Evolutionary conservation across 371 early-diverging fungal genomes (phyloP).

Genomic region (Fennellomyces sp.): DNA sequence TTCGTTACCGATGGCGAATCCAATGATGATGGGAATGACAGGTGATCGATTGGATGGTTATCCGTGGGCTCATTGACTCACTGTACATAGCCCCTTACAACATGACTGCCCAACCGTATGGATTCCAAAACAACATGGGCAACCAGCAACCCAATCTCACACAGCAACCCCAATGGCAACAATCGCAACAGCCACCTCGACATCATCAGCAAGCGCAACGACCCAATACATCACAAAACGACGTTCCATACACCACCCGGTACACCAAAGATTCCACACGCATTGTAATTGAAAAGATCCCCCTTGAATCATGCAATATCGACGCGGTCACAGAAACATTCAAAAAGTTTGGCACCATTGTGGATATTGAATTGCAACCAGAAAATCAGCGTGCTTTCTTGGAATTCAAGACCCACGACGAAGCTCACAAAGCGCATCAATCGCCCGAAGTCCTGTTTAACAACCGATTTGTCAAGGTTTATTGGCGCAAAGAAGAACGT

Average conservation of each 20-base stretch:
- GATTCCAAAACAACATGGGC: slow-evolving; percentile 3
- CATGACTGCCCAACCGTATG: slow-evolving; percentile 1
- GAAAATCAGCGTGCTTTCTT: slow-evolving; percentile 54
- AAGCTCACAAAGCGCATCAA: slow-evolving; percentile 66
- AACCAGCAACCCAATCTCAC: background rate
- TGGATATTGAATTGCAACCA: slow-evolving; percentile 63
- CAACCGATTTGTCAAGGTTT: slow-evolving; percentile 81
- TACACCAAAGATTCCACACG: slow-evolving; percentile 44
- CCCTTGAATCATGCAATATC: slow-evolving; percentile 60
- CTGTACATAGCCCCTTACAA: slow-evolving; percentile 5
- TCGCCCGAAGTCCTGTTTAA: slow-evolving; percentile 74
- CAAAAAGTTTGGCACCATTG: slow-evolving; percentile 70
- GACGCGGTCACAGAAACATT: slow-evolving; percentile 72
- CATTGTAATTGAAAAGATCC: slow-evolving; percentile 75
- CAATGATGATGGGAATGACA: slow-evolving; percentile 3
- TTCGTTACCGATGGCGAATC: background rate
- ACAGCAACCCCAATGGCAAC: background rate
- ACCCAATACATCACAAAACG: background rate
- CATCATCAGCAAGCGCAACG: background rate
- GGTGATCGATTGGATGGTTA: too few relatives aligned
- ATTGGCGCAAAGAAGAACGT: slow-evolving; percentile 42
- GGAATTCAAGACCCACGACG: slow-evolving; percentile 54
- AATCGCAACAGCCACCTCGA: background rate
- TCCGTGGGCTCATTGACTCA: too few relatives aligned
- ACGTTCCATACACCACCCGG: slow-evolving; percentile 20